Base-by-base conservation (phyloP, 2,329 filamentous ascomycete species). In the Trichoderma aggressivum region DNA sequence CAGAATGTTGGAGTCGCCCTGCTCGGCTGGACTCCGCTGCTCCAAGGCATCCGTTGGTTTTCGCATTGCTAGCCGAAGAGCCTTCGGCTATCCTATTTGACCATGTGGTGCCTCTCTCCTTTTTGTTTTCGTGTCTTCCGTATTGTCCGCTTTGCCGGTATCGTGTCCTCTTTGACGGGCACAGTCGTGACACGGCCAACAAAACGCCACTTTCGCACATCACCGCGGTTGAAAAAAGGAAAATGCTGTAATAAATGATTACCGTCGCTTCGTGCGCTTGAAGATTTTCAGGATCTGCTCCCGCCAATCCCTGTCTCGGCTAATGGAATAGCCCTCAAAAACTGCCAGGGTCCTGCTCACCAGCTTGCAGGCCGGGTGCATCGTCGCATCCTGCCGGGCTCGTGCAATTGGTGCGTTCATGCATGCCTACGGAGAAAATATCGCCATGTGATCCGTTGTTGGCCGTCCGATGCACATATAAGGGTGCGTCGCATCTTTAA, bases 251-350 rank as follows among this genome's bases (percentile, higher is more conserved):
- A 43, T 43, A 39, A 62, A 59, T 43, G 24, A 59, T 50, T 47
- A 26, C 56, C 56, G 56, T 69, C 66, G 66, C 66, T 69, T 69
- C 66, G 56, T 60, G 65, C 65, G 65, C 55, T 47, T 53, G 34
- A 58, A 14, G 43, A 69, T 61, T 69, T 60, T 36, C 39, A 60
- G 56, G 66, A 60, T 61, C 56, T 43, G 14, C 39, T 69, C 56
- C 66, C 66, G 66, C 24, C 6, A 18, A 69, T 69, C 66, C 66
- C 36, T 60, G 66, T 61, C 66, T 69, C 66, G 66, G 66, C 66
- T 69, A 69, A 50, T 60, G 56, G 18, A 50, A 32, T n/a, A 28
- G 55, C 56, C 26, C 56, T 47, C 24, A 18, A 58, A 53, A 53
- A 32, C 14, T 21, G 34, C 64, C 50, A 67, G 64, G 64, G 53